Conservation (phyloP, 2,329 filamentous ascomycete species). For the Fusarium chlamydosporum region DNA sequence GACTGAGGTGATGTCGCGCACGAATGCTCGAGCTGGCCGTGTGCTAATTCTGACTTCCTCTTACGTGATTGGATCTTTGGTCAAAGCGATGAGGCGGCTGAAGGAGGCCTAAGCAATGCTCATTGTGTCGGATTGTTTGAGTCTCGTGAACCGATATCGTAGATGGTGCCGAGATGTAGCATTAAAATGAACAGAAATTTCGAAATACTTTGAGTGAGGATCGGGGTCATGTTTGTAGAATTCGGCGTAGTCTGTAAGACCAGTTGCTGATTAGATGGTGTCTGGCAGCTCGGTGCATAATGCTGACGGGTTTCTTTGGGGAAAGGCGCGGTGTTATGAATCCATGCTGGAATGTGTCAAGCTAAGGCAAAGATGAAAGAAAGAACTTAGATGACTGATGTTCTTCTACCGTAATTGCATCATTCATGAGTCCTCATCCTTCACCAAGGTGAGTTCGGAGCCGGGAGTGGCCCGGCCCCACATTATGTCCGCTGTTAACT, state of each 20-base stretch:
- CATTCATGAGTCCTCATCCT: background rate
- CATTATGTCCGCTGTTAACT: constrained; percentile 14
- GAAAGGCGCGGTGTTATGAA: accelerated
- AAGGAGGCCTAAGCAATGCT: background rate
- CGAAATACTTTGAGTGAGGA: background rate
- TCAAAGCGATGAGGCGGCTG: background rate
- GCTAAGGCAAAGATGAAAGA: too few relatives aligned
- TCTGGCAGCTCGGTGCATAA: too few relatives aligned
- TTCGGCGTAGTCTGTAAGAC: background rate
- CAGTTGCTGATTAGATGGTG: background rate
- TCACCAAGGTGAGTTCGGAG: constrained; percentile 13
- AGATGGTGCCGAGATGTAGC: background rate
- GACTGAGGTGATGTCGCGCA: constrained; percentile 9
- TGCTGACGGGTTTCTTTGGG: too few relatives aligned
- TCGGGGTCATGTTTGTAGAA: background rate
- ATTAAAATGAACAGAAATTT: background rate
- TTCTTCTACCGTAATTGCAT: background rate
- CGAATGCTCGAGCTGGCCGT: constrained; percentile 10
- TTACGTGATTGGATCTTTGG: constrained; percentile 1
- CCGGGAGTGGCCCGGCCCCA: constrained; percentile 35
- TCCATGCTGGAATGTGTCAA: background rate
- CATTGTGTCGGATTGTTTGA: background rate
- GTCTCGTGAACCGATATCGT: background rate
- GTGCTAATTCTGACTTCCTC: constrained; percentile 8
- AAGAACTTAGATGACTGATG: background rate